These are phyloP conservation scores for Insectozyma bohioensis DNA, from an alignment of 1,139 yeast genomes.

Conservation along the genomic window DNA sequence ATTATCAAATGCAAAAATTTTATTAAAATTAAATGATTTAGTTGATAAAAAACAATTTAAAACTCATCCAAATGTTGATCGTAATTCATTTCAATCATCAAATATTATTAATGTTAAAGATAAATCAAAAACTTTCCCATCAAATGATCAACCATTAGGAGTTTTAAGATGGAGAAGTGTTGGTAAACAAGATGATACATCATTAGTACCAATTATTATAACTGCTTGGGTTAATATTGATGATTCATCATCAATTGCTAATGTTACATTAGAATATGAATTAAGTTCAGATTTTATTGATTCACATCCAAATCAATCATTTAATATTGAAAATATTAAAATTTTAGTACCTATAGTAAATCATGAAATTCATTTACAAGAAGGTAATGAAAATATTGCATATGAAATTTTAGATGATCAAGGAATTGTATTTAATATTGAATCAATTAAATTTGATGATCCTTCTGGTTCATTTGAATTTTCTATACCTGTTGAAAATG, in stretches of 20 bases:
- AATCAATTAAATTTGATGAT: constrained; percentile 46
- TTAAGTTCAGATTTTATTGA: constrained; percentile 42
- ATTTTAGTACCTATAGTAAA: constrained; percentile 66
- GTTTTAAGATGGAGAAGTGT: constrained; percentile 88
- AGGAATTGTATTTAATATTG: constrained; percentile 60
- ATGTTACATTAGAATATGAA: constrained; percentile 88
- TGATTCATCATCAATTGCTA: constrained; percentile 55
- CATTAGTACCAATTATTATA: constrained; percentile 68
- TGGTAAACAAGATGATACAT: constrained; percentile 58
- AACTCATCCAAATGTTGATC: constrained; percentile 96
- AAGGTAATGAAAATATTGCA: constrained; percentile 42
- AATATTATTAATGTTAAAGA: constrained; percentile 75
- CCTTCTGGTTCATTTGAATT: constrained; percentile 81
- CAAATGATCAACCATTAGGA: constrained; percentile 85
- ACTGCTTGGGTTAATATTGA: constrained; percentile 82
- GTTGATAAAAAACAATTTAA: constrained; percentile 67
- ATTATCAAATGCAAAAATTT: constrained; percentile 63
- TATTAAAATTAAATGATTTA: constrained; percentile 50
- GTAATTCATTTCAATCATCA: constrained; percentile 57
- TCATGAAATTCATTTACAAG: constrained; percentile 57
- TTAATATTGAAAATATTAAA: constrained; percentile 51
- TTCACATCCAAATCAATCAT: constrained; percentile 32
- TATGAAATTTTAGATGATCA: constrained; percentile 54
- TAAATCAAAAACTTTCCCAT: constrained; percentile 76
- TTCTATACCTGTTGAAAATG: constrained; percentile 61